Evolutionary conservation across 2,329 filamentous ascomycete genomes (phyloP).

Genomic region (Curvularia eragrostidis): DNA sequence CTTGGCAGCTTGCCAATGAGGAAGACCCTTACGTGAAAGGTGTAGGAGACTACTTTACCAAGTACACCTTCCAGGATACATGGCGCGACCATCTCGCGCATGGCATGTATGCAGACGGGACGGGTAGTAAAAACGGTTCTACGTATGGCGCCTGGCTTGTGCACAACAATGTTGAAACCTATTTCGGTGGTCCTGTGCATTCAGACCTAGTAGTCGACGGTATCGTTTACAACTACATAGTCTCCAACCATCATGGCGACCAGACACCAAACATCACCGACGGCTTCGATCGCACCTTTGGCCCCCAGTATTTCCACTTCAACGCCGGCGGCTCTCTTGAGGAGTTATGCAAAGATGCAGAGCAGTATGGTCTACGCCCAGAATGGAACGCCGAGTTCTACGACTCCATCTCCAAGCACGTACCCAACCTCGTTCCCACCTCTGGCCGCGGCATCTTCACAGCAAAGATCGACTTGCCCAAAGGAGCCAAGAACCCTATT

Average conservation of each 20-base stretch:
- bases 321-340: constrained; percentile 59
- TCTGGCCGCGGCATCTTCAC: constrained; percentile 59
- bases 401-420: constrained; percentile 65
- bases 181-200: constrained; percentile 67
- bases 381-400: constrained; percentile 66
- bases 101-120: constrained; percentile 62
- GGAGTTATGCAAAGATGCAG: constrained; percentile 61
- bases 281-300: constrained; percentile 70
- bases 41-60: constrained; percentile 69
- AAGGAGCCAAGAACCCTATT: constrained; percentile 58
- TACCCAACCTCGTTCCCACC: constrained; percentile 65
- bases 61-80: constrained; percentile 67
- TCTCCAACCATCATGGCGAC: constrained; percentile 66
- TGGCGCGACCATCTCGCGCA: constrained; percentile 67
- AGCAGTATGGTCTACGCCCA: constrained; percentile 56
- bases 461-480: constrained; percentile 60
- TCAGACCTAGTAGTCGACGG: constrained; percentile 70
- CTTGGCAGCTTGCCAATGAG: constrained; percentile 65
- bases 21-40: constrained; percentile 63
- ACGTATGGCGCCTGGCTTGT: constrained; percentile 69
- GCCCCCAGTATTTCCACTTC: constrained; percentile 69
- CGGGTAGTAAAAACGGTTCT: constrained; percentile 57
- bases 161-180: constrained; percentile 69
- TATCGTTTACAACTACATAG: constrained; percentile 68
- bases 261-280: constrained; percentile 69